phyloP scores from a whole-genome alignment of 805 yeast genomes.

The Isabelozyma gotoi region DNA sequence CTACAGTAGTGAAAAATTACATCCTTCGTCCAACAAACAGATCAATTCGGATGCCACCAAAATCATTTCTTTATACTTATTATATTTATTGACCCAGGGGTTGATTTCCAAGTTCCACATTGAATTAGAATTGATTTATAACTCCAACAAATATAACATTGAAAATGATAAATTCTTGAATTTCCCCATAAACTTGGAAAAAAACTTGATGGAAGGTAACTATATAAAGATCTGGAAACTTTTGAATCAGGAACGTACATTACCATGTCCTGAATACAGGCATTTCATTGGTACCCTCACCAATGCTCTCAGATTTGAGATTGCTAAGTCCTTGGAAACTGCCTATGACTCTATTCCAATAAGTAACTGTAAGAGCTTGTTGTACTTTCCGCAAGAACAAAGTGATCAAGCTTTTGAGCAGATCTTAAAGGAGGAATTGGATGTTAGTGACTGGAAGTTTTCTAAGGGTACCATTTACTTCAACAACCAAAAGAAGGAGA shows the following conservation, averaged over 20 bases:
- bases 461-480: slow-evolving; percentile 32
- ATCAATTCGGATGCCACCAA: slow-evolving; percentile 48
- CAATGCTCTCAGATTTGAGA: slow-evolving; percentile 79
- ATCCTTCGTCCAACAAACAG: slow-evolving; percentile 28
- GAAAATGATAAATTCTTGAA: slow-evolving; percentile 64
- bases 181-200: slow-evolving; percentile 87
- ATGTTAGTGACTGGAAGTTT: slow-evolving; percentile 34
- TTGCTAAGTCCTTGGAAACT: slow-evolving; percentile 77
- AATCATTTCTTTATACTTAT: slow-evolving; percentile 70
- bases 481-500: slow-evolving; percentile 54
- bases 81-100: slow-evolving; percentile 77
- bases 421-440: slow-evolving; percentile 30
- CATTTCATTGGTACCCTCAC: slow-evolving; percentile 75
- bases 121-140: slow-evolving; percentile 73
- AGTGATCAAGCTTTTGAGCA: slow-evolving; percentile 32
- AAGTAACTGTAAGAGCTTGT: slow-evolving; percentile 75
- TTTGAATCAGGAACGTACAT: slow-evolving; percentile 53
- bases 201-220: slow-evolving; percentile 95
- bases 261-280: slow-evolving; percentile 72
- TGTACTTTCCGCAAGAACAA: slow-evolving; percentile 59
- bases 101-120: slow-evolving; percentile 87
- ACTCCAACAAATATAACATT: slow-evolving; percentile 53
- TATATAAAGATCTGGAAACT: slow-evolving; percentile 88
- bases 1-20: slow-evolving; percentile 51
- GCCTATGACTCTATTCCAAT: slow-evolving; percentile 77